These are phyloP conservation scores for Rhodotorula kratochvilovae DNA, from an alignment of 768 basidiomycete genomes.

Conservation along the genomic window DNA sequence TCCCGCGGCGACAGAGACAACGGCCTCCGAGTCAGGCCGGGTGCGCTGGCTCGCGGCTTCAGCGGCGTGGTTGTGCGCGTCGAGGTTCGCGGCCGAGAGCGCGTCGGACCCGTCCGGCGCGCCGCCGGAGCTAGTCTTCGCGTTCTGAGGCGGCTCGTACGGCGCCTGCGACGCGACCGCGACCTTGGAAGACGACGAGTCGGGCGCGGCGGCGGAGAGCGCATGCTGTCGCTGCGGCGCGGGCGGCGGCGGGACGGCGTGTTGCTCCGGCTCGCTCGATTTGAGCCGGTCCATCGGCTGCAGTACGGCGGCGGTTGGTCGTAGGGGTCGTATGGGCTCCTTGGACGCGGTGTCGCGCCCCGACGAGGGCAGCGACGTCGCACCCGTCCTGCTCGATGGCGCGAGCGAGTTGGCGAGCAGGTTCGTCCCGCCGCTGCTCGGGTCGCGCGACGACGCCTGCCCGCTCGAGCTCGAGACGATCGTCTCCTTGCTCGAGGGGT, in stretches of 20 bases:
- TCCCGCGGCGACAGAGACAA: background rate
- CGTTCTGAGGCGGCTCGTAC: too few relatives aligned
- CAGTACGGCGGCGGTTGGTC: background rate
- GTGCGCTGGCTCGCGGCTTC: background rate
- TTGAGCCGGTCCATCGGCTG: background rate
- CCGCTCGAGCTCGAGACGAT: conserved; percentile 2
- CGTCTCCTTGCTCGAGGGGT: conserved; percentile 1
- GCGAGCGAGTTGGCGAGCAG: background rate
- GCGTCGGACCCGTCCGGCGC: background rate
- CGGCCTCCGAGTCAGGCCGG: too few relatives aligned
- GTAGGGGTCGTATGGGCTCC: background rate
- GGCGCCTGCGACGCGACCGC: background rate
- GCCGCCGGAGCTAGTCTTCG: background rate
- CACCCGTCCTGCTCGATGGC: background rate
- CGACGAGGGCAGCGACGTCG: background rate
- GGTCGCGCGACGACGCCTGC: background rate
- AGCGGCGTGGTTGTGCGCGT: background rate
- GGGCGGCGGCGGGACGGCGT: background rate
- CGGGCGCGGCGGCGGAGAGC: background rate
- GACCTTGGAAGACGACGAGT: background rate
- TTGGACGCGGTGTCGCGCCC: background rate
- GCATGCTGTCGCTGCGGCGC: too few relatives aligned
- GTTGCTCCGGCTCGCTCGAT: background rate
- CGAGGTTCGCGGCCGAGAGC: conserved; percentile 1
- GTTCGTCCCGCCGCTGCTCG: background rate